Evolutionary conservation across 2,329 filamentous ascomycete species (phyloP).

Genomic region (Colletotrichum sp.): DNA sequence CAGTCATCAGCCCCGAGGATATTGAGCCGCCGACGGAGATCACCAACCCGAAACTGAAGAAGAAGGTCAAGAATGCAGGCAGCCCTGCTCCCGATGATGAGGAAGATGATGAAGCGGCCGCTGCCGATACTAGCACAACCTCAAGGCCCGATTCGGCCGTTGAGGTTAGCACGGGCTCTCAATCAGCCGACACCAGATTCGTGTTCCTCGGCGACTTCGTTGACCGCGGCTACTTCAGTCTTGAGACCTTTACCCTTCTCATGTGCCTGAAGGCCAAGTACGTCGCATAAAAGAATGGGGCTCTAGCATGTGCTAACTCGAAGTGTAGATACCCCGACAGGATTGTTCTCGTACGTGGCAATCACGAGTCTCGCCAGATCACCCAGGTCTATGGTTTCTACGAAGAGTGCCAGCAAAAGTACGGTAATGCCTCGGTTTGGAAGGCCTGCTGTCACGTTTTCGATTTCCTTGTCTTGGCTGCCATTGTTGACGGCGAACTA

Average conservation of each 20-base stretch:
- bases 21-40: conserved; percentile 91
- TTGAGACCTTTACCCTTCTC: conserved; percentile 96
- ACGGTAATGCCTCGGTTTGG: conserved; percentile 99
- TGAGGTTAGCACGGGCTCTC: conserved; percentile 39
- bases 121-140: conserved; percentile 40
- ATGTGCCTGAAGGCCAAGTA: conserved; percentile 87
- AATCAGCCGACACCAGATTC: conserved; percentile 61
- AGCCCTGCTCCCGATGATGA: conserved; percentile 52
- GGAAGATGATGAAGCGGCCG: conserved; percentile 53
- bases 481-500: conserved; percentile 97
- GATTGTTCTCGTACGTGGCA: conserved; percentile 95
- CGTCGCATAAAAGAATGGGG: conserved; percentile 24
- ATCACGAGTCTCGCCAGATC: conserved; percentile 96
- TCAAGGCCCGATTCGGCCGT: conserved; percentile 36
- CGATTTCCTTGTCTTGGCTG: conserved; percentile 94
- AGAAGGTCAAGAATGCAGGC: conserved; percentile 76
- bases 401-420: conserved; percentile 97
- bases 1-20: conserved; percentile 86
- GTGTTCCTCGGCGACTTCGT: conserved; percentile 87
- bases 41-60: conserved; percentile 83
- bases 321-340: conserved; percentile 82
- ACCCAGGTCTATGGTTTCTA: conserved; percentile 99
- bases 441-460: conserved; percentile 99
- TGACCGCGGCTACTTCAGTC: conserved; percentile 94
- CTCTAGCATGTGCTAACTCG: conserved; percentile 24